Conservation (phyloP, 768 basidiomycete species). For the Suillus discolor region DNA sequence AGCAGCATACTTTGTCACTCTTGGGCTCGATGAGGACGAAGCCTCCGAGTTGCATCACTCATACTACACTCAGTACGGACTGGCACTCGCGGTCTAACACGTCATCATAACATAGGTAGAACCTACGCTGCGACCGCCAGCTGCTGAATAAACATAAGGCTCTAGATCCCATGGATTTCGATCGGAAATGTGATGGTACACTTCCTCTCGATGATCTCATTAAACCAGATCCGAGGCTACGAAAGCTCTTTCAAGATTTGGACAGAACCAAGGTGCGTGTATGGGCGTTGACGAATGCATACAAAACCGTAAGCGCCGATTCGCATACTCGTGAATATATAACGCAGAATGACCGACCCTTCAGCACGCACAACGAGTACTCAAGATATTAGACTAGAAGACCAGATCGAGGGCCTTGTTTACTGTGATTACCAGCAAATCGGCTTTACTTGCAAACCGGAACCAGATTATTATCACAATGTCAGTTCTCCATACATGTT, state of each 20-base stretch:
- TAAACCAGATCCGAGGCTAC: conserved; percentile 58
- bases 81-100: conserved; percentile 79
- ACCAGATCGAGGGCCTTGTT: conserved; percentile 73
- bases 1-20: conserved; percentile 71
- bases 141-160: neutral
- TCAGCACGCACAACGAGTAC: conserved; percentile 82
- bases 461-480: conserved; percentile 66
- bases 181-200: conserved; percentile 80
- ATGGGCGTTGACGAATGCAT: conserved; percentile 89
- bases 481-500: conserved; percentile 34
- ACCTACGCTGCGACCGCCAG: neutral
- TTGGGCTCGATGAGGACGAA: conserved; percentile 69
- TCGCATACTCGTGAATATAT: conserved; percentile 8
- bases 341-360: conserved; percentile 1
- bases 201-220: conserved; percentile 83
- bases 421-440: conserved; percentile 75
- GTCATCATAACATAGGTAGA: conserved; percentile 71
- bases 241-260: conserved; percentile 75
- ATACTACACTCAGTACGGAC: conserved; percentile 83
- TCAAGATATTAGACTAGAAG: conserved; percentile 72
- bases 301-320: conserved; percentile 56
- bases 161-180: conserved; percentile 83
- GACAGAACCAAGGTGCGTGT: conserved; percentile 77
- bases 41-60: conserved; percentile 68
- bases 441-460: conserved; percentile 81